Evolutionary conservation across 768 basidiomycete species (phyloP).

Genomic region (Hydnum rufescens): DNA sequence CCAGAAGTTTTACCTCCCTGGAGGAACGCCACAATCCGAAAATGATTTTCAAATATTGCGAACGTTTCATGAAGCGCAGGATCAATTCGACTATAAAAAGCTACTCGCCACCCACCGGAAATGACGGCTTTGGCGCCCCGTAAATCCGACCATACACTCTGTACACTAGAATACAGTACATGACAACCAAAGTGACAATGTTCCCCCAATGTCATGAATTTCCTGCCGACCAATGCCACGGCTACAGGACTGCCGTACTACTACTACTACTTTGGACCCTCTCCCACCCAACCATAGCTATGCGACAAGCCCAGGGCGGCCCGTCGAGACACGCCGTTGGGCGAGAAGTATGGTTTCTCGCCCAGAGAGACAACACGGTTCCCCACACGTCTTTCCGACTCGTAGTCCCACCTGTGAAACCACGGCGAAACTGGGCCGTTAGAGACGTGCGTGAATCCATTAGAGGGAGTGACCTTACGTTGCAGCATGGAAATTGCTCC

Average conservation of each 20-base stretch:
- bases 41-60: conserved; percentile 26
- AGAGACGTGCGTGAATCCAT: not conserved
- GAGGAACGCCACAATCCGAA: conserved; percentile 21
- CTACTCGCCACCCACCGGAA: conserved; percentile 33
- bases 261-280: not conserved
- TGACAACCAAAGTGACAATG: not conserved
- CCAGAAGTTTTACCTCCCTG: conserved; percentile 74
- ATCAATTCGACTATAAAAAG: conserved; percentile 66
- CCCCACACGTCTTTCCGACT: conserved; percentile 22
- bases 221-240: not conserved
- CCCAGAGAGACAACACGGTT: conserved; percentile 35
- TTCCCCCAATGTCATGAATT: not conserved
- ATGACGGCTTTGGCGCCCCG: not conserved
- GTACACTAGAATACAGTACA: not conserved
- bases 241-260: not conserved
- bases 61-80: conserved; percentile 59
- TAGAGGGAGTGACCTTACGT: conserved; percentile 11
- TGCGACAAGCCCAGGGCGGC: conserved; percentile 15
- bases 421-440: not conserved
- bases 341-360: conserved; percentile 33
- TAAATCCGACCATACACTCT: not conserved
- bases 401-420: conserved; percentile 17
- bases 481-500: conserved; percentile 18
- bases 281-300: not conserved
- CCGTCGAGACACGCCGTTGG: conserved; percentile 20